Conservation (phyloP, 306 rosid genomes). For the Mimosa pudica region DNA sequence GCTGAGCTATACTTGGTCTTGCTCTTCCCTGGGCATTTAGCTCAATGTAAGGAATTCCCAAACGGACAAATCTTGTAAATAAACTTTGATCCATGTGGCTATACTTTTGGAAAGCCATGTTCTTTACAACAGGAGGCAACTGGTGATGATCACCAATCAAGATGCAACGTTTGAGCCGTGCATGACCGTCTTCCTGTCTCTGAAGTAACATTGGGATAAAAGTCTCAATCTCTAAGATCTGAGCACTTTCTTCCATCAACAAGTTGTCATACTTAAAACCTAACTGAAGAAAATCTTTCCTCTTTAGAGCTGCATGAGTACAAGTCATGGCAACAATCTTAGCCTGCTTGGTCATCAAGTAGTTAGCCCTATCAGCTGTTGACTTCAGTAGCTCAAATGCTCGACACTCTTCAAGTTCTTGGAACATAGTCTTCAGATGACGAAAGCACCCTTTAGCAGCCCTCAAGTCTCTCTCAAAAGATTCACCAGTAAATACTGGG, state of each 20-base stretch:
- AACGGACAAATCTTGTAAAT: conserved; percentile 93
- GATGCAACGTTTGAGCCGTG: conserved; percentile 97
- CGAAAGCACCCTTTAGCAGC: conserved; percentile 88
- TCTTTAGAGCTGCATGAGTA: conserved; percentile 96
- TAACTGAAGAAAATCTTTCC: conserved; percentile 92
- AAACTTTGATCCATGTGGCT: conserved; percentile 99
- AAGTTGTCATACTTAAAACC: conserved; percentile 99
- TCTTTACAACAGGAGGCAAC: conserved; percentile 98
- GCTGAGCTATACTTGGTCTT: conserved; percentile 89
- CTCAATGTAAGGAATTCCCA: conserved; percentile 97
- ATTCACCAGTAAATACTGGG: conserved; percentile 77
- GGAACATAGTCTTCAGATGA: conserved; percentile 93
- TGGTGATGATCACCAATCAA: conserved; percentile 98
- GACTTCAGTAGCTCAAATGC: conserved; percentile 97
- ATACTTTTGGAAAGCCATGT: conserved; percentile 98
- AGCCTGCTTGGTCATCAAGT: conserved; percentile 98
- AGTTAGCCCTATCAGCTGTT: conserved; percentile 96
- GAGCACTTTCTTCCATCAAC: conserved; percentile 99
- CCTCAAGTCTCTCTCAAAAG: conserved; percentile 88
- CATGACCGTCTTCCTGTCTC: conserved; percentile 99
- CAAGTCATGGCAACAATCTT: conserved; percentile 99
- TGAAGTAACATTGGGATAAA: conserved; percentile 98
- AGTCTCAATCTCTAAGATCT: conserved; percentile 96
- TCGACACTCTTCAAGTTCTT: conserved; percentile 98
- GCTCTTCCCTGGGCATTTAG: conserved; percentile 99